A percentile compares a stretch with the other conserved stretches of the same genome.
Evolutionary conservation across 2,329 filamentous ascomycete species (phyloP).

Genomic region (Davidsoniella neocaledoniae): DNA sequence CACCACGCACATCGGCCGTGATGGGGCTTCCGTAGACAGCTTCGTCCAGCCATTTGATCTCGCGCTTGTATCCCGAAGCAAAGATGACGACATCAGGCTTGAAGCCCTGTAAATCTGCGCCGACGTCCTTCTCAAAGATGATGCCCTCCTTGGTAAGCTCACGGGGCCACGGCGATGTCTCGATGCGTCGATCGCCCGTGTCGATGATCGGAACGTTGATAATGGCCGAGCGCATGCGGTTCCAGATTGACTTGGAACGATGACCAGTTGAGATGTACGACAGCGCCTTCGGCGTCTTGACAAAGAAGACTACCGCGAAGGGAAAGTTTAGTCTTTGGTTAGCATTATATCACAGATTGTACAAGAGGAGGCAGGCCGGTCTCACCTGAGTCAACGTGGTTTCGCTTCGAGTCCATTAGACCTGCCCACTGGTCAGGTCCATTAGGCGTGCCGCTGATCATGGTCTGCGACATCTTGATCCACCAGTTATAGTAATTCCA

Average conservation of each 20-base stretch:
- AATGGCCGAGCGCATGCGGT: constrained; percentile 22
- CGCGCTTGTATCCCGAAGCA: constrained; percentile 29
- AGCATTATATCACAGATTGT: background rate
- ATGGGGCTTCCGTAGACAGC: constrained; percentile 25
- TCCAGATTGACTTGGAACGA: constrained; percentile 19
- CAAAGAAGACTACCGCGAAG: constrained; percentile 22
- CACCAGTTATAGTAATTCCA: constrained; percentile 31
- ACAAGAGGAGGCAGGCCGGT: constrained; percentile 3
- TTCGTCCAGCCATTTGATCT: constrained; percentile 24
- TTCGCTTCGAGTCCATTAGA: constrained; percentile 23
- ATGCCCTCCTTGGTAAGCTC: constrained; percentile 22
- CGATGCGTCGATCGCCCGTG: constrained; percentile 24
- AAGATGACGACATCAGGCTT: constrained; percentile 29
- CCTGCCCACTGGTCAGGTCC: constrained; percentile 33
- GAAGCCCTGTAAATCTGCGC: constrained; percentile 13
- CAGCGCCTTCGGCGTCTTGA: constrained; percentile 26
- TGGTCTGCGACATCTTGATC: constrained; percentile 26
- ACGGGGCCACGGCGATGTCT: constrained; percentile 28
- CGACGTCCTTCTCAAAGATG: constrained; percentile 15
- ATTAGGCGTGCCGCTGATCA: constrained; percentile 27
- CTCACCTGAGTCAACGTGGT: constrained; percentile 21
- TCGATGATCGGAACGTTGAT: constrained; percentile 25
- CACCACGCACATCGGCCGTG: constrained; percentile 33
- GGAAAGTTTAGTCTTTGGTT: background rate
- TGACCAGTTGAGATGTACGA: constrained; percentile 26